phyloP scores from a whole-genome alignment of 2,329 filamentous ascomycete species.

The Pyricularia pennisetigena region DNA sequence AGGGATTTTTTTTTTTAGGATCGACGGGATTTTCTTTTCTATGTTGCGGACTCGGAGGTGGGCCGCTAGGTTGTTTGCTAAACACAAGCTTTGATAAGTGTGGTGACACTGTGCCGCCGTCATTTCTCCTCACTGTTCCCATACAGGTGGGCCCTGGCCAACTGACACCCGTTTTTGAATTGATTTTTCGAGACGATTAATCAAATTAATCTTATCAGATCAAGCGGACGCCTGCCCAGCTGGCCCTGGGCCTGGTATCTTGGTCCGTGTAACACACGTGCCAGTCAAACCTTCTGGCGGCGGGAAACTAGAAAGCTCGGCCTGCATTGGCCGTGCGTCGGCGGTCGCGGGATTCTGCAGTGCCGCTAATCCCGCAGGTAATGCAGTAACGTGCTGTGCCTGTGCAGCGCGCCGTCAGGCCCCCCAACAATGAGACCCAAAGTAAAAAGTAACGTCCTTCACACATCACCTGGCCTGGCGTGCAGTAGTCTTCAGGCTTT shows the following conservation, averaged over 20 bases:
- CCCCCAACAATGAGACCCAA: background rate
- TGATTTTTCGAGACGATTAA: background rate
- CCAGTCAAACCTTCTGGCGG: background rate
- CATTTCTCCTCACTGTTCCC: background rate
- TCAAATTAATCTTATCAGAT: background rate
- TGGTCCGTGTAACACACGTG: background rate
- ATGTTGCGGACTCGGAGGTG: background rate
- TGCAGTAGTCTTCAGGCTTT: background rate
- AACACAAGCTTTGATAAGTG: background rate
- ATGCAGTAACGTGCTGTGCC: background rate
- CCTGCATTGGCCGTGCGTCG: background rate
- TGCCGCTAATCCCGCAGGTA: background rate
- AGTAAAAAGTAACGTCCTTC: background rate
- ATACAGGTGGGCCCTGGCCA: background rate
- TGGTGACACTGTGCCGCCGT: background rate
- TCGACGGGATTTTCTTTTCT: background rate
- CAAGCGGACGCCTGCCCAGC: background rate
- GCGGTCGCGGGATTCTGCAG: background rate
- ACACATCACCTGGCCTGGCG: background rate
- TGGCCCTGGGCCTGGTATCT: background rate
- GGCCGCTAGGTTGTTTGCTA: background rate
- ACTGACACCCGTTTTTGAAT: background rate
- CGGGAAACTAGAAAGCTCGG: background rate
- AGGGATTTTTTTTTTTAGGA: background rate
- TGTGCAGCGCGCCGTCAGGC: background rate